Percentiles rank a stretch among this genome's conserved stretches.
These are phyloP conservation scores for Aquilaria malaccensis DNA, from an alignment of 345 rosid genomes.

Conservation along the genomic window DNA sequence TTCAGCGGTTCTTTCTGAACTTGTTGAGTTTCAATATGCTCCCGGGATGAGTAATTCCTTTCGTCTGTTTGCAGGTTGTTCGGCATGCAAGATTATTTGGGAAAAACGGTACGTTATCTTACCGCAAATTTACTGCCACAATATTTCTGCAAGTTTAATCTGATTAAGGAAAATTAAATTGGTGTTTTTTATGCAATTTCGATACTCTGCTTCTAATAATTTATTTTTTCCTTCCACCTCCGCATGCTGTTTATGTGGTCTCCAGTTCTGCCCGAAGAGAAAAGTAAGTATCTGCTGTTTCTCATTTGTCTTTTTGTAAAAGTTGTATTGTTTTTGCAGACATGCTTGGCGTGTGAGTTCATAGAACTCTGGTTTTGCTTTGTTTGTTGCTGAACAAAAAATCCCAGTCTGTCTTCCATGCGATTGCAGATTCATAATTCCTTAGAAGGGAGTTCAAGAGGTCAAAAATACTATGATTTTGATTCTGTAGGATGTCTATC, in stretches of 20 bases:
- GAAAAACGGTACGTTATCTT: slow-evolving; percentile 53
- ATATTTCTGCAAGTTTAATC: not conserved
- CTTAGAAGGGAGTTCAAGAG: no score
- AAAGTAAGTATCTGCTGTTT: slow-evolving; percentile 51
- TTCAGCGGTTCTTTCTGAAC: not conserved
- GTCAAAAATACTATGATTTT: no score
- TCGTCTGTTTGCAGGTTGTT: slow-evolving; percentile 43
- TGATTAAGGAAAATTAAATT: not conserved
- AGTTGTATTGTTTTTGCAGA: no score
- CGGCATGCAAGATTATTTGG: slow-evolving; percentile 60
- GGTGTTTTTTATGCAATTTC: slow-evolving; percentile 17
- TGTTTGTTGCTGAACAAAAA: not conserved
- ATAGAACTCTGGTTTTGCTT: not conserved
- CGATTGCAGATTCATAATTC: no score
- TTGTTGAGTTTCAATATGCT: not conserved
- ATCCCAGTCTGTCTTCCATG: no score
- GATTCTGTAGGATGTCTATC: no score
- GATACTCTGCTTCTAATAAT: no score
- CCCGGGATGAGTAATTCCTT: not conserved
- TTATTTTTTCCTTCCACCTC: slow-evolving; percentile 16
- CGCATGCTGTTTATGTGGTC: slow-evolving; percentile 33
- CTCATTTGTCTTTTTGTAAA: not conserved
- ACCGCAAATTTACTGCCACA: no score
- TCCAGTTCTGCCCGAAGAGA: slow-evolving; percentile 90
- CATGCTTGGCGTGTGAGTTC: no score